These are phyloP conservation scores for Cercospora zeae-maydis DNA, from an alignment of 2,329 filamentous ascomycete species.

Conservation along the genomic window DNA sequence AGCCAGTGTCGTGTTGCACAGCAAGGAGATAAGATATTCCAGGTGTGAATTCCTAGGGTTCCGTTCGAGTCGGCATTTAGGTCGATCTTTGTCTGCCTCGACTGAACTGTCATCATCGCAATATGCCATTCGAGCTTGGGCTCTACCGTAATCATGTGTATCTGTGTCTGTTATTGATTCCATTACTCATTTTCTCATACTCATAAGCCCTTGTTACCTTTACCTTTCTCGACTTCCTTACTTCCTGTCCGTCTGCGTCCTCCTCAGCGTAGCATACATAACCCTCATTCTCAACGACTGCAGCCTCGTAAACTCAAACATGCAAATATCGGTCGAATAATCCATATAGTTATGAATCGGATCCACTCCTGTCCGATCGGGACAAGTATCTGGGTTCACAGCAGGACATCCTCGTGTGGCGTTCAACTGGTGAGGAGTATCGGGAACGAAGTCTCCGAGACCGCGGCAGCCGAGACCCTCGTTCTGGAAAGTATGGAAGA, in stretches of 20 bases:
- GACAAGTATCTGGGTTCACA: conserved; percentile 43
- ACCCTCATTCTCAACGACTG: conserved; percentile 13
- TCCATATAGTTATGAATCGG: conserved; percentile 55
- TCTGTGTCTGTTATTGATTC: too few relatives aligned
- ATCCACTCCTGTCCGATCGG: conserved; percentile 42
- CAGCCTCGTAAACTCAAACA: conserved; percentile 3
- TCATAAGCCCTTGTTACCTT: neutral
- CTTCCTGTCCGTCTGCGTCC: conserved; percentile 2
- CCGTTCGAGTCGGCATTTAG: neutral
- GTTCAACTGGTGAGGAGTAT: conserved; percentile 35
- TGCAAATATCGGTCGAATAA: conserved; percentile 11
- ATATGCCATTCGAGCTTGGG: too few relatives aligned
- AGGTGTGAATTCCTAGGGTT: neutral
- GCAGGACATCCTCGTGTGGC: conserved; percentile 50
- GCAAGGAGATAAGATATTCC: neutral
- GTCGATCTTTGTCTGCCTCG: neutral
- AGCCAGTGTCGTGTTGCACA: neutral
- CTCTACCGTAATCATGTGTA: too few relatives aligned
- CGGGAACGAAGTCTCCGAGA: conserved; percentile 41
- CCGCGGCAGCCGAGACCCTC: conserved; percentile 33
- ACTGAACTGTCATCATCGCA: too few relatives aligned
- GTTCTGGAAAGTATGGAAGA: conserved; percentile 13
- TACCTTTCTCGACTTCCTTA: neutral
- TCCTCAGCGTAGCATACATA: conserved; percentile 11
- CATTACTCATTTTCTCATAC: neutral